phyloP scores from a whole-genome alignment of 1,139 yeast genomes.

The Lodderomyces orthopsilosis region DNA sequence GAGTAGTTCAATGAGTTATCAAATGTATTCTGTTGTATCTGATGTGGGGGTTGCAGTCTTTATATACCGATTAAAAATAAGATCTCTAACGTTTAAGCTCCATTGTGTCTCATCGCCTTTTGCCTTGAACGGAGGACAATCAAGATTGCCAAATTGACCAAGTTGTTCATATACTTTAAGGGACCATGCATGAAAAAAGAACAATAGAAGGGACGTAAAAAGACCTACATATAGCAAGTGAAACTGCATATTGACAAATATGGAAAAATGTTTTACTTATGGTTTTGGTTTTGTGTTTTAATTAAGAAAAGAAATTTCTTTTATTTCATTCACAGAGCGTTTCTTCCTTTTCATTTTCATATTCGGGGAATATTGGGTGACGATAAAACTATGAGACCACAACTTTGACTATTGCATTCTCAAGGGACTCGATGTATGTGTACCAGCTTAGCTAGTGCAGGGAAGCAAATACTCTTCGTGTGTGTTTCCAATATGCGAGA shows the following conservation, averaged over 20 bases:
- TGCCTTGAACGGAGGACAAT: neutral
- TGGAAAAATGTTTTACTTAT: neutral
- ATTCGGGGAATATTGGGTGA: neutral
- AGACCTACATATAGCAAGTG: neutral
- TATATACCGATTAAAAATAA: neutral
- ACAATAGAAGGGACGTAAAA: neutral
- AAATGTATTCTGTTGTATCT: neutral
- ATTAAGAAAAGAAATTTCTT: neutral
- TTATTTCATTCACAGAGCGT: neutral
- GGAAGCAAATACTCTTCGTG: too few relatives aligned
- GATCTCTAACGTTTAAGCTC: neutral
- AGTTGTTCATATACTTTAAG: too few relatives aligned
- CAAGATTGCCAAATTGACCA: too few relatives aligned
- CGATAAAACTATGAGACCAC: neutral
- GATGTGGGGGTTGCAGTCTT: neutral
- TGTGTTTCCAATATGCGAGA: too few relatives aligned
- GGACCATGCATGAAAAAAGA: conserved; percentile 1
- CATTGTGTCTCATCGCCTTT: neutral
- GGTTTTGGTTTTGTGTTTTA: neutral
- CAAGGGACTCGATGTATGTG: too few relatives aligned
- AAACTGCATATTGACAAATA: neutral
- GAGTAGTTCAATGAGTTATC: too few relatives aligned
- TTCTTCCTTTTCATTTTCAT: neutral
- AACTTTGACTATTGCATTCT: too few relatives aligned
- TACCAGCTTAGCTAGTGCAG: too few relatives aligned